Evolutionary conservation across 1,284 basidiomycete species (phyloP), one percentile per base, ranked within the genome.

Genomic region (Ganoderma lingzhi): DNA sequence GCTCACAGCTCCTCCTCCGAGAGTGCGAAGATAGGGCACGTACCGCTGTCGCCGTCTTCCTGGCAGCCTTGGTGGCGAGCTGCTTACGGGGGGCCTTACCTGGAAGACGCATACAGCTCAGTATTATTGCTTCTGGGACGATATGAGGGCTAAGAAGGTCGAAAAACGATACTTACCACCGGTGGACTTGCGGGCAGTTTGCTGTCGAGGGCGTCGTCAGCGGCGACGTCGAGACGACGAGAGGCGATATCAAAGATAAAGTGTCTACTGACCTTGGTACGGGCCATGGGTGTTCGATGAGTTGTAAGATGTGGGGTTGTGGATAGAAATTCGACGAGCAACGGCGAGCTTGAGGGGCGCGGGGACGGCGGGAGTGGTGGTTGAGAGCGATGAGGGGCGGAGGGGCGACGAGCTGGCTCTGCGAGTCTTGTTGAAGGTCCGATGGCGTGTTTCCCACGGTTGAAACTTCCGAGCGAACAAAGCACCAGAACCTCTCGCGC

Each of bases 1-100:
- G 70, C 67, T 70, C 65, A 67, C 69, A 56, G 65, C 68, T 60
- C 63, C 45, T 69, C 65, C 70, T 68, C 62, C 30, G 56, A 30
- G 56, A 30, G 30, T 55, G 55, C 64, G 64, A 62, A 44, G 35
- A 74, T 71, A 74, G 71, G 71, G 75, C 37, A 86, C 90, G 70
- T 81, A 93, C 92, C 70, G 90, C 86, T 63, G 90, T 77, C 69
- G 81, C 91, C 42, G 92, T 94, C 86, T 94, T 94, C 74, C 93
- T 88, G 73, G 94, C 94, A 65, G 93, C 94, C 87, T 96, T 96
- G 84, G 95, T 95, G 60, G 94, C 94, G 82, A 95, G 90, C 85
- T 95, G 94, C 84, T 95, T 95, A 87, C 93, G 93, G 71, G 93
- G 92, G 70, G 92, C 93, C 83, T 94, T 94, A 79, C 92, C 92